These are phyloP conservation scores for Aspergillus coremiiformis DNA, from an alignment of 495 filamentous ascomycete species.

Conservation along the genomic window DNA sequence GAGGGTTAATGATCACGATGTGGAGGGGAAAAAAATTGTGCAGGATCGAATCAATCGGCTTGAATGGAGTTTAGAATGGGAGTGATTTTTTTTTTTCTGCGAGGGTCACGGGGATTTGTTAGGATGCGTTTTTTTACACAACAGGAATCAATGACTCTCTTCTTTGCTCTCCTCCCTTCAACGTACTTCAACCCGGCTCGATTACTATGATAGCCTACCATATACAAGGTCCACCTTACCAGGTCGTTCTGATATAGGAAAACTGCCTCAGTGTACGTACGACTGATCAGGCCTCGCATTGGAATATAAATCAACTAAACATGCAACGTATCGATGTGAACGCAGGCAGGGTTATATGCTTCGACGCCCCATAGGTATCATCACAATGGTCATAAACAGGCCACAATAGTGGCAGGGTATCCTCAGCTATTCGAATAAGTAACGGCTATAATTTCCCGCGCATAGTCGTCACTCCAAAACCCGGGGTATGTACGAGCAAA, in stretches of 20 bases:
- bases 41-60: neutral
- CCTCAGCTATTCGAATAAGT: slow-evolving; percentile 15
- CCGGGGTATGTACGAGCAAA: neutral
- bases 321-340: neutral
- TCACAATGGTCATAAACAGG: slow-evolving; percentile 18
- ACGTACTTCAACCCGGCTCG: too few relatives aligned
- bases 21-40: neutral
- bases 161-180: too few relatives aligned
- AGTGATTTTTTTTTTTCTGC: neutral
- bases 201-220: too few relatives aligned
- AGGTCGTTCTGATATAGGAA: too few relatives aligned
- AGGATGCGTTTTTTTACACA: too few relatives aligned
- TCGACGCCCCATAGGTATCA: slow-evolving; percentile 9
- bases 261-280: too few relatives aligned
- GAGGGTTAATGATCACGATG: neutral
- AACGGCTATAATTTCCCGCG: slow-evolving; percentile 1
- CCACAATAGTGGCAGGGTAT: slow-evolving; percentile 22
- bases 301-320: neutral
- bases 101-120: too few relatives aligned
- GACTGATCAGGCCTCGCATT: neutral
- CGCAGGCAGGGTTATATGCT: neutral
- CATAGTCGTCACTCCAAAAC: neutral
- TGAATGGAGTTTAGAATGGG: neutral
- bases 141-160: too few relatives aligned
- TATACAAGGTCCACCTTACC: too few relatives aligned